phyloP scores from a whole-genome alignment of 2,329 filamentous ascomycete species.

The Aureobasidium sp. region DNA sequence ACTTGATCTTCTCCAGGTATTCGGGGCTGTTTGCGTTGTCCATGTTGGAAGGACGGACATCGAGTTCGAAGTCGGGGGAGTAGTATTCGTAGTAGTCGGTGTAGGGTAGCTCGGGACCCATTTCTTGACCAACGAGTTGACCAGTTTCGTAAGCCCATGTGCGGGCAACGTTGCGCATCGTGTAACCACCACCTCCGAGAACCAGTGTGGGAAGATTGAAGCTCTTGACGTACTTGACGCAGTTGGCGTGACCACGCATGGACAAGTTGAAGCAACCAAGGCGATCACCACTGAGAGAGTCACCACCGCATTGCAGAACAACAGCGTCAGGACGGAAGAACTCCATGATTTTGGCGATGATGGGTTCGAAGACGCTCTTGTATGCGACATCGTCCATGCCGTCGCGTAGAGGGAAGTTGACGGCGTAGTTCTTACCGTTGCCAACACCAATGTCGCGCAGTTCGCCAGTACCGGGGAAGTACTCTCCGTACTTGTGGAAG shows the following conservation, averaged over 20 bases:
- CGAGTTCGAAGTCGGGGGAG: slow-evolving; percentile 59
- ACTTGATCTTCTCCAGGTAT: slow-evolving; percentile 59
- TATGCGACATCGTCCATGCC: slow-evolving; percentile 59
- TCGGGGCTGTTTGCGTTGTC: slow-evolving; percentile 61
- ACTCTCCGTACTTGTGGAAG: slow-evolving; percentile 66
- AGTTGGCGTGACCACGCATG: slow-evolving; percentile 62
- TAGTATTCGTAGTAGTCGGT: slow-evolving; percentile 92
- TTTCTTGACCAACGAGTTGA: slow-evolving; percentile 71
- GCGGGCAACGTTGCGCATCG: slow-evolving; percentile 56
- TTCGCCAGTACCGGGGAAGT: slow-evolving; percentile 62
- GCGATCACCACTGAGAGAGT: slow-evolving; percentile 58
- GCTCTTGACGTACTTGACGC: slow-evolving; percentile 59
- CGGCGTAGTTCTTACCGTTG: slow-evolving; percentile 57
- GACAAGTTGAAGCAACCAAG: slow-evolving; percentile 62
- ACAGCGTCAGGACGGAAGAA: slow-evolving; percentile 59
- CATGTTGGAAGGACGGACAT: slow-evolving; percentile 63
- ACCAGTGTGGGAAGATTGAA: slow-evolving; percentile 58
- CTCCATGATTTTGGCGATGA: slow-evolving; percentile 60
- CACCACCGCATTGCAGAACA: slow-evolving; percentile 60
- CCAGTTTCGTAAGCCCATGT: slow-evolving; percentile 63
- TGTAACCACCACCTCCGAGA: slow-evolving; percentile 60
- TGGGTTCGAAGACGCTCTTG: slow-evolving; percentile 59
- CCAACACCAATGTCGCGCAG: slow-evolving; percentile 60
- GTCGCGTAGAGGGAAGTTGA: slow-evolving; percentile 61
- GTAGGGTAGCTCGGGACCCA: slow-evolving; percentile 77